Conservation (phyloP, 2,329 filamentous ascomycete genomes). For the Phialophora chinensis region DNA sequence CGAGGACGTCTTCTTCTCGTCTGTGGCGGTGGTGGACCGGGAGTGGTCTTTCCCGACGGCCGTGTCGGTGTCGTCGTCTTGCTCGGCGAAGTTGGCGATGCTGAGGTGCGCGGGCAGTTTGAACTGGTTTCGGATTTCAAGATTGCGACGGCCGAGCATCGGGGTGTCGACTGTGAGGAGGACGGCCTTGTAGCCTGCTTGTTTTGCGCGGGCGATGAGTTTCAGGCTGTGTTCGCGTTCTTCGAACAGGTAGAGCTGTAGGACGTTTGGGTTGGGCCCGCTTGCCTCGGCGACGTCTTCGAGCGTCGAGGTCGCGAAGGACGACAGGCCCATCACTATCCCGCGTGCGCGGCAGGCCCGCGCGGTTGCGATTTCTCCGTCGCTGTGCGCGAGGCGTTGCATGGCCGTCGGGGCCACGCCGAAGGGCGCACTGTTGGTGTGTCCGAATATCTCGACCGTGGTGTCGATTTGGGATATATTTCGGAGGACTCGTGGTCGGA, state of each 20-base stretch:
- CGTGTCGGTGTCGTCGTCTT: constrained; percentile 58
- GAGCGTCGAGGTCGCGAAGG: constrained; percentile 50
- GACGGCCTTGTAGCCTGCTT: constrained; percentile 57
- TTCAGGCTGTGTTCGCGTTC: constrained; percentile 50
- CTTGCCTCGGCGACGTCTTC: constrained; percentile 52
- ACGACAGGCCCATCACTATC: constrained; percentile 53
- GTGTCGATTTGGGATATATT: constrained; percentile 50
- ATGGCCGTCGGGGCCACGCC: constrained; percentile 57
- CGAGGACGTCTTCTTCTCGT: constrained; percentile 18
- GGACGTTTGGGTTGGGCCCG: constrained; percentile 45
- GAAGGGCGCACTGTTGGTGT: constrained; percentile 1
- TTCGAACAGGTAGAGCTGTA: constrained; percentile 60
- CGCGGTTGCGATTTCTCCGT: constrained; percentile 57
- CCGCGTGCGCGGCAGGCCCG: constrained; percentile 49
- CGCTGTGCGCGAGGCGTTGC: constrained; percentile 56
- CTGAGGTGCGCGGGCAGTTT: constrained; percentile 35
- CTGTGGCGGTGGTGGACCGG: constrained; percentile 9
- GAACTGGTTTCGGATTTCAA: constrained; percentile 39
- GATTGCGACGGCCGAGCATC: constrained; percentile 52
- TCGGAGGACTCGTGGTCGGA: constrained; percentile 48
- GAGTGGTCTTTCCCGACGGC: constrained; percentile 10
- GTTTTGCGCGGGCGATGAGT: constrained; percentile 49
- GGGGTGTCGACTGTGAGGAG: constrained; percentile 61
- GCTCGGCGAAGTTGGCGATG: constrained; percentile 43
- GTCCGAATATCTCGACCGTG: constrained; percentile 50